These are phyloP conservation scores for Haplographium delicatum DNA, from an alignment of 495 filamentous ascomycete genomes.

Conservation along the genomic window DNA sequence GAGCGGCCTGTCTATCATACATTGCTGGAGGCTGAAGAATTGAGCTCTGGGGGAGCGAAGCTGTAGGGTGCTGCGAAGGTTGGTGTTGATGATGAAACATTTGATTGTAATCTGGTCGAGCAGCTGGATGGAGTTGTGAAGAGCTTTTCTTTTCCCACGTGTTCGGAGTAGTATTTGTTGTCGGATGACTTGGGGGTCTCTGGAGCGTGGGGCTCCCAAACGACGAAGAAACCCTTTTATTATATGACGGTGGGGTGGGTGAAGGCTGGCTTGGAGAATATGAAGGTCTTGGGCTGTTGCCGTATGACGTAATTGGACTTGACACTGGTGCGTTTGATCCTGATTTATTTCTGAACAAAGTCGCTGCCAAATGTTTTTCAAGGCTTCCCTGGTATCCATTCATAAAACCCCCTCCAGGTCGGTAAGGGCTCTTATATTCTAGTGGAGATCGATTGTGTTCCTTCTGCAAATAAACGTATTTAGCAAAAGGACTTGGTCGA, in stretches of 20 bases:
- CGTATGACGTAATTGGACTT: slow-evolving; percentile 14
- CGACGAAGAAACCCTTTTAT: background rate
- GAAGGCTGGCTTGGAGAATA: slow-evolving; percentile 1
- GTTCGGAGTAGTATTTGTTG: slow-evolving; percentile 2
- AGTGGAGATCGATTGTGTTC: slow-evolving; percentile 40
- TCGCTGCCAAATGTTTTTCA: slow-evolving; percentile 33
- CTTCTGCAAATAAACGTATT: slow-evolving; percentile 47
- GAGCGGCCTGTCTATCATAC: slow-evolving; percentile 9
- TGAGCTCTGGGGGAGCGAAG: slow-evolving; percentile 3
- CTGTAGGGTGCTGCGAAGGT: slow-evolving; percentile 2
- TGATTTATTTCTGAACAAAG: slow-evolving; percentile 11
- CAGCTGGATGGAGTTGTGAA: slow-evolving; percentile 39
- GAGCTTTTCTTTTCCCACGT: slow-evolving; percentile 22
- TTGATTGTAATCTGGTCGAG: slow-evolving; percentile 36
- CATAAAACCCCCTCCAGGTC: slow-evolving; percentile 46
- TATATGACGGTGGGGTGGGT: slow-evolving; percentile 7
- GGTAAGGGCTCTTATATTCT: slow-evolving; percentile 45
- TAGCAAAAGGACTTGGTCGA: slow-evolving; percentile 24
- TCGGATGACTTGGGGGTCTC: background rate
- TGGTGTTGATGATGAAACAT: slow-evolving; percentile 30
- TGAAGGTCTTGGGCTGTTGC: background rate
- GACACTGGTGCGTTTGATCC: slow-evolving; percentile 12
- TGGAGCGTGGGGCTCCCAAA: background rate
- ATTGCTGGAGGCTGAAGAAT: slow-evolving; percentile 10
- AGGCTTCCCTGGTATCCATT: slow-evolving; percentile 51